A percentile compares a stretch with the other conserved stretches of the same genome.
These are phyloP conservation scores for Lentinula sp. DNA, from an alignment of 768 basidiomycete species.

Conservation along the genomic window DNA sequence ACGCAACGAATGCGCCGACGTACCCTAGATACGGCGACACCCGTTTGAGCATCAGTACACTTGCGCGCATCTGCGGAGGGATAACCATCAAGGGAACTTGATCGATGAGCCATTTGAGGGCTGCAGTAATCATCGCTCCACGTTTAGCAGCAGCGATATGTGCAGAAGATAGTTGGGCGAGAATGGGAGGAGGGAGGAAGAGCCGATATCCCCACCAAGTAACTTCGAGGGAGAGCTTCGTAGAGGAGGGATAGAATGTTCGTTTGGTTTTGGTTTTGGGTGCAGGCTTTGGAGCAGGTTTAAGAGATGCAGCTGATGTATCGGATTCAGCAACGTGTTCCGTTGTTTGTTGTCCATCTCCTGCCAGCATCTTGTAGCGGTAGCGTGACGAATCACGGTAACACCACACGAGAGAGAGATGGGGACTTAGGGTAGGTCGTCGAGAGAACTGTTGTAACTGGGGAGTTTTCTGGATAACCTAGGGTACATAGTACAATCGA, in stretches of 20 bases:
- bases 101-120: slow-evolving; percentile 66
- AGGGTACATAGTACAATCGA: too few species aligned
- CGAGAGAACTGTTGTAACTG: too few species aligned
- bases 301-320: slow-evolving; percentile 7
- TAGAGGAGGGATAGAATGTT: slow-evolving; percentile 69
- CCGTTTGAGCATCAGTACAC: slow-evolving; percentile 52
- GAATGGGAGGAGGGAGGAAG: slow-evolving; percentile 72
- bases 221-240: slow-evolving; percentile 66
- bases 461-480: too few species aligned
- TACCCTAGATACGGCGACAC: slow-evolving; percentile 65
- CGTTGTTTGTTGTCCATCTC: slow-evolving; percentile 15
- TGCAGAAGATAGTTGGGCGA: slow-evolving; percentile 55
- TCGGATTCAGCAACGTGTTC: slow-evolving; percentile 26
- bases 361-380: too few species aligned
- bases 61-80: slow-evolving; percentile 54
- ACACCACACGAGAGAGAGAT: too few species aligned
- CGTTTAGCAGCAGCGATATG: slow-evolving; percentile 67
- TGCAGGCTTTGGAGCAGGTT: slow-evolving; percentile 15
- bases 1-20: slow-evolving; percentile 71
- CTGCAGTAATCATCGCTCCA: slow-evolving; percentile 68
- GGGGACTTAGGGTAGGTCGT: too few species aligned
- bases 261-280: slow-evolving; percentile 26
- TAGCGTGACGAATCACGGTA: too few species aligned
- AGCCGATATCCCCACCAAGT: slow-evolving; percentile 81
- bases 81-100: slow-evolving; percentile 55